Conservation (phyloP, 2,329 filamentous ascomycete genomes). For the Colletotrichum spinosum region DNA sequence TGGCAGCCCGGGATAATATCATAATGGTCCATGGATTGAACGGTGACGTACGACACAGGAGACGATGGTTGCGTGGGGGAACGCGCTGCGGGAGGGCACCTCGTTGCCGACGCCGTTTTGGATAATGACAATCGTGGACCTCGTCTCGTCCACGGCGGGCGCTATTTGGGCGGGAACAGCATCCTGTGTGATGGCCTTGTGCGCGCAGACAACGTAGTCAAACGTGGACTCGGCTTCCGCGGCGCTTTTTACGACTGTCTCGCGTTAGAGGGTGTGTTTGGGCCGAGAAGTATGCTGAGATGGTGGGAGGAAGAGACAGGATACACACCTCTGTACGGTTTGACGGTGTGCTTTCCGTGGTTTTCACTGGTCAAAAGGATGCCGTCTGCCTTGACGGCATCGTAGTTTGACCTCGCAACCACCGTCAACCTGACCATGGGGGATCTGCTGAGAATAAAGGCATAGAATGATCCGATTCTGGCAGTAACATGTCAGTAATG, state of each 20-base stretch:
- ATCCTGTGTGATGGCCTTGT: constrained; percentile 62
- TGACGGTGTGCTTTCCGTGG: constrained; percentile 66
- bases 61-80: constrained; percentile 64
- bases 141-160: constrained; percentile 49
- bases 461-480: constrained; percentile 69
- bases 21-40: not conserved
- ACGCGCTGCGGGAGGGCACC: constrained; percentile 60
- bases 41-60: constrained; percentile 62
- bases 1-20: too few relatives aligned
- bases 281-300: not conserved
- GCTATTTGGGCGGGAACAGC: constrained; percentile 48
- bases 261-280: not conserved
- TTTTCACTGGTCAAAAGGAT: constrained; percentile 65
- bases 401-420: constrained; percentile 71
- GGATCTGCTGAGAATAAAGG: constrained; percentile 61
- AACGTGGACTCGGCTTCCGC: constrained; percentile 59
- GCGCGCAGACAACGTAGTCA: constrained; percentile 68
- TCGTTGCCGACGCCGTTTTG: constrained; percentile 74
- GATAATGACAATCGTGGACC: constrained; percentile 67
- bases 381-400: constrained; percentile 63
- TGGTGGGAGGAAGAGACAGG: not conserved
- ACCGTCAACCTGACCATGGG: constrained; percentile 64
- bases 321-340: constrained; percentile 53
- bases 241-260: constrained; percentile 57
- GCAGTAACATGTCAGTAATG: not conserved